A percentile compares a stretch with the other conserved stretches of the same genome.
Evolutionary conservation across 345 rosid species (phyloP).

Genomic region (Hypericum perforatum): DNA sequence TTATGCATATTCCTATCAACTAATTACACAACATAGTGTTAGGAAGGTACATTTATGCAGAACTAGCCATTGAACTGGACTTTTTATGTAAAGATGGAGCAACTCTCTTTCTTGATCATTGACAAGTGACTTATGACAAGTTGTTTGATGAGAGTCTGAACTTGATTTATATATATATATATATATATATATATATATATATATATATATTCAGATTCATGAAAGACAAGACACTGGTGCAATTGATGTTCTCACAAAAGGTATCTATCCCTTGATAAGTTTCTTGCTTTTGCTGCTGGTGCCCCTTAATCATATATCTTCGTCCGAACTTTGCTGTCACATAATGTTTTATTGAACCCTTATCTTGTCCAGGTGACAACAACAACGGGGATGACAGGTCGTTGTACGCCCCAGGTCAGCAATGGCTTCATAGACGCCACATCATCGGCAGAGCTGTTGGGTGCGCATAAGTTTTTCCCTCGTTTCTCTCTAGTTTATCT

Average conservation of each 20-base stretch:
- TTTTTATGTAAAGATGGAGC: neutral
- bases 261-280: slow-evolving; percentile 42
- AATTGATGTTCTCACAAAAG: slow-evolving; percentile 96
- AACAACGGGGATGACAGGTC: slow-evolving; percentile 43
- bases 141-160: slow-evolving; percentile 6
- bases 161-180: too few relatives aligned
- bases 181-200: too few relatives aligned
- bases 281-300: neutral
- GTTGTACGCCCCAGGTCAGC: slow-evolving; percentile 55
- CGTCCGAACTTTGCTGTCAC: neutral
- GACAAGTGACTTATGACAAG: neutral
- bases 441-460: slow-evolving; percentile 79
- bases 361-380: slow-evolving; percentile 44
- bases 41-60: neutral
- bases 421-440: slow-evolving; percentile 55
- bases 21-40: neutral
- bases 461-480: slow-evolving; percentile 22
- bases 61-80: neutral
- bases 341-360: neutral
- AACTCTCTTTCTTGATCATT: neutral
- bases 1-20: neutral
- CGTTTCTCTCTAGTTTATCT: neutral
- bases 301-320: neutral
- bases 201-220: slow-evolving; percentile 57
- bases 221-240: slow-evolving; percentile 70